Evolutionary conservation across 305 asterid species (phyloP).

Genomic region (Nicotiana rustica): DNA sequence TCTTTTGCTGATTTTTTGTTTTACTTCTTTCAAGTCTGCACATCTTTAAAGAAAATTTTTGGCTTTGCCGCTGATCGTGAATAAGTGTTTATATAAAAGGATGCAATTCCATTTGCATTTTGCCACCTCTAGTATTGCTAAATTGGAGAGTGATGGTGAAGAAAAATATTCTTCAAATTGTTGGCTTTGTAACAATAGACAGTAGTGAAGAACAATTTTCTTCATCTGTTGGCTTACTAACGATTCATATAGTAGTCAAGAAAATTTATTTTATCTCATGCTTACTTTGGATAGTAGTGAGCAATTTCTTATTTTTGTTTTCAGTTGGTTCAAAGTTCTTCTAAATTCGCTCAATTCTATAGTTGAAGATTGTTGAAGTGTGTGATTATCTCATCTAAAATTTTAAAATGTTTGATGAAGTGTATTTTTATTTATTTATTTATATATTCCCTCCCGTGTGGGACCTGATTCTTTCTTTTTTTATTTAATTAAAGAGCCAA

Average conservation of each 20-base stretch:
- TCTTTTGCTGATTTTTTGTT: too few species aligned
- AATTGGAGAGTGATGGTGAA: too few species aligned
- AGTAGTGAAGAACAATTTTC: not conserved
- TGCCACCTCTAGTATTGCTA: too few species aligned
- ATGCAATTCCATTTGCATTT: too few species aligned
- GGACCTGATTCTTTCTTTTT: not conserved
- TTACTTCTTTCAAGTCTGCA: too few species aligned
- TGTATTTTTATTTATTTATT: not conserved
- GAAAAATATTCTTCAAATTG: not conserved
- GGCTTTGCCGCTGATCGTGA: too few species aligned
- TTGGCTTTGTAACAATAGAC: not conserved
- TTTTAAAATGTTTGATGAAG: not conserved
- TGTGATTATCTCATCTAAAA: not conserved
- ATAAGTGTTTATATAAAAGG: too few species aligned
- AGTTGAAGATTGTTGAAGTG: not conserved
- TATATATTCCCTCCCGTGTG: not conserved
- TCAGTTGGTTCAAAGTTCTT: not conserved
- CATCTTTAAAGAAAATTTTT: too few species aligned
- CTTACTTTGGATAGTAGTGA: not conserved
- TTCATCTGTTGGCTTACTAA: not conserved
- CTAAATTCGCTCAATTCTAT: not conserved
- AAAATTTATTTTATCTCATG: not conserved
- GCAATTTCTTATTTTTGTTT: not conserved
- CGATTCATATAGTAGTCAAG: not conserved
- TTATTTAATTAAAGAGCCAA: not conserved